These are phyloP conservation scores for Kwoniella shandongensis DNA, from an alignment of 768 basidiomycete genomes.

Conservation along the genomic window DNA sequence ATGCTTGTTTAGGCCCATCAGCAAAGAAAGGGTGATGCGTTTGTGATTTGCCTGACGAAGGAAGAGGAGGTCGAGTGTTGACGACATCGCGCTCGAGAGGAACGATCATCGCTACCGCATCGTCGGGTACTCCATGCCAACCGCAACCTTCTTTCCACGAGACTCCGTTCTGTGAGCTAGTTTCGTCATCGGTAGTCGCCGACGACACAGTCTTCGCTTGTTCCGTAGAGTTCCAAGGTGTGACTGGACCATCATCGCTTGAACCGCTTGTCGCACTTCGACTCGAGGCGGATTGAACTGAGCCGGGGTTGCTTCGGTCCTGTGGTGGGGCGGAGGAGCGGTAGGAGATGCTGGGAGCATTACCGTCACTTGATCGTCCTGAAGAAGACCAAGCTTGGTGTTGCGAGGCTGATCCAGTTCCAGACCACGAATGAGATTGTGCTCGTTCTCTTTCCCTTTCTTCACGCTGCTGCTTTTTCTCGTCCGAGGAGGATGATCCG, in stretches of 20 bases:
- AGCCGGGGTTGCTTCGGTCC: not conserved
- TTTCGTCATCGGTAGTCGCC: constrained; percentile 7
- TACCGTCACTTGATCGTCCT: constrained; percentile 11
- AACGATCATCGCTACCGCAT: constrained; percentile 51
- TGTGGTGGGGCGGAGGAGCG: not conserved
- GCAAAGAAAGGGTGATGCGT: constrained; percentile 12
- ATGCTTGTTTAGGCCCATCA: constrained; percentile 48
- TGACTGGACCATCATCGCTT: constrained; percentile 10
- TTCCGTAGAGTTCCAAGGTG: constrained; percentile 15
- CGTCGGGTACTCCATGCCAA: constrained; percentile 50
- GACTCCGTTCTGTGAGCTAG: too few species aligned
- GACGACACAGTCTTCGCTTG: constrained; percentile 9
- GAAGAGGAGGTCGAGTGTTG: not conserved
- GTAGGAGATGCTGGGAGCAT: constrained; percentile 1
- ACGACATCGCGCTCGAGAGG: constrained; percentile 31
- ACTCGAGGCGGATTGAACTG: constrained; percentile 11
- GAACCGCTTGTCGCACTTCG: constrained; percentile 8
- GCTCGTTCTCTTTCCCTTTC: constrained; percentile 42
- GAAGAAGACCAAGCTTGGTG: constrained; percentile 10
- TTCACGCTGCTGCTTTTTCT: constrained; percentile 35
- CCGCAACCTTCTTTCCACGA: constrained; percentile 43
- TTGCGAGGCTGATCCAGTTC: constrained; percentile 17
- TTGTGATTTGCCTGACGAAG: constrained; percentile 11
- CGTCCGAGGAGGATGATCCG: constrained; percentile 20
- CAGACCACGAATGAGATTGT: constrained; percentile 49